Conservation (phyloP, 257 asterid species). For the Solanum virginianum region DNA sequence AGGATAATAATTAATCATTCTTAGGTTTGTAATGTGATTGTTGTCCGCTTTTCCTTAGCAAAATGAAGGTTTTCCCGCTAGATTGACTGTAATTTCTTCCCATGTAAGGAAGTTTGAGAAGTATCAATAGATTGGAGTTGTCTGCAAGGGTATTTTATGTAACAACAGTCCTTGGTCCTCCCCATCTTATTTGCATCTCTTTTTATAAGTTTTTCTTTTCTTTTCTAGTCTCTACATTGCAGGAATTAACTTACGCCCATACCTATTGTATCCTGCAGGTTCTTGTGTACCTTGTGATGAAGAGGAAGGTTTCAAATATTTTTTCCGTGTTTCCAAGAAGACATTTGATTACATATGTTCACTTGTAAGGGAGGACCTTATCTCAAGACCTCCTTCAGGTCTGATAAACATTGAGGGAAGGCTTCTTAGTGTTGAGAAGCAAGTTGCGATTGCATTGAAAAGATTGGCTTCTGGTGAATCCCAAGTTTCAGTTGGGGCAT, state of each 20-base stretch:
- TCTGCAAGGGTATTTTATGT: neutral
- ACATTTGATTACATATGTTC: slow-evolving; percentile 81
- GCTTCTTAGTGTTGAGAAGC: slow-evolving; percentile 95
- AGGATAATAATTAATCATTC: neutral
- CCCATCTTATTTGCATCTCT: neutral
- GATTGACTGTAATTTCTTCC: neutral
- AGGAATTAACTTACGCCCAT: neutral
- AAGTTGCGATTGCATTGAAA: slow-evolving; percentile 87
- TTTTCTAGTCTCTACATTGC: neutral
- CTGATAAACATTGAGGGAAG: slow-evolving; percentile 94
- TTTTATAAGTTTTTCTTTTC: neutral
- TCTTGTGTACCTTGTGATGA: slow-evolving; percentile 42
- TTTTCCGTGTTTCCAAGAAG: slow-evolving; percentile 72
- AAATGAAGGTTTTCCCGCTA: neutral
- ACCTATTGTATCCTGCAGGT: slow-evolving; percentile 17
- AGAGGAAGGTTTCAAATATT: slow-evolving; percentile 74
- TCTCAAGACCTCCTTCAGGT: slow-evolving; percentile 96
- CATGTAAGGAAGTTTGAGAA: neutral
- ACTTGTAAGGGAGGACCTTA: slow-evolving; percentile 83
- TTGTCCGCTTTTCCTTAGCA: neutral
- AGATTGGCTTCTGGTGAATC: slow-evolving; percentile 96
- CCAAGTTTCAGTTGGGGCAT: slow-evolving; percentile 91
- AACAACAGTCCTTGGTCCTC: neutral
- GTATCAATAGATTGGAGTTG: neutral
- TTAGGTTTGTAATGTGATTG: neutral